Percentiles rank a stretch among this genome's conserved stretches.
phyloP scores from a whole-genome alignment of 169 alveolate species.

The Plasmodium berghei region DNA sequence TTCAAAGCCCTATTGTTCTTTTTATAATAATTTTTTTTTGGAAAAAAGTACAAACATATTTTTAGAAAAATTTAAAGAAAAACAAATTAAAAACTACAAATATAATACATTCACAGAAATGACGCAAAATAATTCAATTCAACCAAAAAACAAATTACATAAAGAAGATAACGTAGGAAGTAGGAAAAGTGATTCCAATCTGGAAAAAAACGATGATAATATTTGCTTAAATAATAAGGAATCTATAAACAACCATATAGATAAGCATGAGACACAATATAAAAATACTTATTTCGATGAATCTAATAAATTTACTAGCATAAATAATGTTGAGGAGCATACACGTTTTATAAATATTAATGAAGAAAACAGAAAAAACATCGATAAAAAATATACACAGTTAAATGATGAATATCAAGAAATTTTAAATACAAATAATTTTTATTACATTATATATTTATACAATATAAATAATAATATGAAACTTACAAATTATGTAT shows the following conservation, averaged over 20 bases:
- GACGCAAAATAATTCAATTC: background rate
- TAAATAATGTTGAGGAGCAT: background rate
- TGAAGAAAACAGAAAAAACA: conserved; percentile 4
- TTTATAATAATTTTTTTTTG: conserved; percentile 44
- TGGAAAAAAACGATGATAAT: background rate
- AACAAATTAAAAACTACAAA: background rate
- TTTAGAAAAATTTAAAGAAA: background rate
- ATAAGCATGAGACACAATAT: background rate
- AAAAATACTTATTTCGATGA: conserved; percentile 5
- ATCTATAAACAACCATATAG: conserved; percentile 2
- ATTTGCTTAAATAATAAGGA: background rate
- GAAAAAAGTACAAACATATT: conserved; percentile 43
- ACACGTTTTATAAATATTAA: background rate
- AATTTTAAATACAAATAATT: conserved; percentile 48
- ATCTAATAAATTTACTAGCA: background rate
- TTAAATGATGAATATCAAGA: conserved; percentile 33
- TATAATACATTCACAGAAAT: background rate
- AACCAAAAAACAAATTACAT: background rate
- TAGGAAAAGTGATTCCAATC: background rate
- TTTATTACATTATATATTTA: conserved; percentile 65
- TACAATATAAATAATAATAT: conserved; percentile 41
- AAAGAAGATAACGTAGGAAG: background rate
- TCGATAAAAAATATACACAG: background rate
- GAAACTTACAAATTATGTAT: conserved; percentile 51
- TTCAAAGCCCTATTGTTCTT: conserved; percentile 42